Evolutionary conservation across 2,329 filamentous ascomycete genomes (phyloP).

Genomic region (Curvularia sp.): DNA sequence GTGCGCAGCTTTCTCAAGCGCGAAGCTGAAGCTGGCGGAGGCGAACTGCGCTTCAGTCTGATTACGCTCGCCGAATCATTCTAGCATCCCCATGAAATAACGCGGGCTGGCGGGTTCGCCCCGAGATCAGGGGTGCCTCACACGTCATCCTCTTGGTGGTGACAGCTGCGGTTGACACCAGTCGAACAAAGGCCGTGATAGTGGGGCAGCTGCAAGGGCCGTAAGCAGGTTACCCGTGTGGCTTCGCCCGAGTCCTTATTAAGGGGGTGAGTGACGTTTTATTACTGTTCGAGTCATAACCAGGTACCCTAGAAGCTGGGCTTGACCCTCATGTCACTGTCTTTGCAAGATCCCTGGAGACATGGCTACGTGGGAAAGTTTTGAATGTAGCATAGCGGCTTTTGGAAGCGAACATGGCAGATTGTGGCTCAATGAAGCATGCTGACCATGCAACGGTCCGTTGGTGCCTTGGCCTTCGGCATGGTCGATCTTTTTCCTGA

Average conservation of each 20-base stretch:
- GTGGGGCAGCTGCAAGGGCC: not conserved
- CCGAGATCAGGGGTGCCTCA: not conserved
- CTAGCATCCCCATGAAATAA: conserved; percentile 22
- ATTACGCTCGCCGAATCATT: conserved; percentile 67
- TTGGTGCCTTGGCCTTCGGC: conserved; percentile 36
- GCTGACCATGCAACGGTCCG: conserved; percentile 14
- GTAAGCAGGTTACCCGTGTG: not conserved
- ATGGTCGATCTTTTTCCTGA: conserved; percentile 7
- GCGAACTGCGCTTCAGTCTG: conserved; percentile 69
- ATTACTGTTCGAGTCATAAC: not conserved
- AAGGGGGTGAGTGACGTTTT: conserved; percentile 1
- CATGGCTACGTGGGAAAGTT: not conserved
- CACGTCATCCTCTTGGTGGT: not conserved
- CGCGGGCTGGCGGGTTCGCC: not conserved
- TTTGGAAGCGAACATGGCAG: not conserved
- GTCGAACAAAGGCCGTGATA: not conserved
- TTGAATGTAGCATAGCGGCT: not conserved
- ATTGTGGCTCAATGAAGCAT: conserved; percentile 21
- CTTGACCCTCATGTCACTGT: not conserved
- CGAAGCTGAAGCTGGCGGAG: conserved; percentile 62
- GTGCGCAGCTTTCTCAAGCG: conserved; percentile 66
- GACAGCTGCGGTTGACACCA: not conserved
- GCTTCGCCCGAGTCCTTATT: not conserved
- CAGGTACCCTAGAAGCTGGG: not conserved
- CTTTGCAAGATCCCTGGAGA: not conserved